Base-by-base conservation (phyloP, 1,284 basidiomycete species). In the Macrocystidia cucumis region DNA sequence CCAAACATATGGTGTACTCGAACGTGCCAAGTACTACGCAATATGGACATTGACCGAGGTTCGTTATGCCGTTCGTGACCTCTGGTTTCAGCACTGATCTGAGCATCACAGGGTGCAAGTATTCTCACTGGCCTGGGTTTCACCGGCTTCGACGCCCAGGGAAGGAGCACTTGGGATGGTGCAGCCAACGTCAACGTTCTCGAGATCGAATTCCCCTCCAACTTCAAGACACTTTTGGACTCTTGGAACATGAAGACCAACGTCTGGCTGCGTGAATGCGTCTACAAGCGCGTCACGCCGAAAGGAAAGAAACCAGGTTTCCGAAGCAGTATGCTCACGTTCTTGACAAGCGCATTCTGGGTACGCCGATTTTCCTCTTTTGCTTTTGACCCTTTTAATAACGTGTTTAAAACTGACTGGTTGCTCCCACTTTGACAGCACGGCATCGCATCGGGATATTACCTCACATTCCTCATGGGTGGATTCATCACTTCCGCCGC, bases 51-150 rank as follows among this genome's bases (percentile, higher is more conserved):
- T 96, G 38, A 89, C 90, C 0, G 88, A 90, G 72, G 84, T 83
- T 35, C 4, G 60, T 16, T 9, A n/a, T 27, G 6, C 22, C 3
- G 43, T 21, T 28, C 37, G n/a, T n/a, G n/a, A 12, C 26, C 12
- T 35, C 3, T 23, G 5, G 20, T 13, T 33, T 20, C 22, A 11
- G 21, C 33, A 25, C 2, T 17, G 19, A 18, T 35, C 28, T 26
- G 38, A 21, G 37, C 3, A 16, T 35, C 12, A 35, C 17, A 91
- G 80, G 91, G 92, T 32, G 91, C 92, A 2, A 86, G 86, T 43
- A 95, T 98, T 41, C 65, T 97, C 32, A 93, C 92, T 4, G 96
- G 96, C 14, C 70, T 93, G n/a, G 95, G 95, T 2, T 98, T 95
- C 71, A 91, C 87, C 34, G 93, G 91, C 1, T 80, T 86, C 49